These are phyloP conservation scores for Amaranthus tricolor DNA, from an alignment of 179 eudicot genomes.

Conservation along the genomic window DNA sequence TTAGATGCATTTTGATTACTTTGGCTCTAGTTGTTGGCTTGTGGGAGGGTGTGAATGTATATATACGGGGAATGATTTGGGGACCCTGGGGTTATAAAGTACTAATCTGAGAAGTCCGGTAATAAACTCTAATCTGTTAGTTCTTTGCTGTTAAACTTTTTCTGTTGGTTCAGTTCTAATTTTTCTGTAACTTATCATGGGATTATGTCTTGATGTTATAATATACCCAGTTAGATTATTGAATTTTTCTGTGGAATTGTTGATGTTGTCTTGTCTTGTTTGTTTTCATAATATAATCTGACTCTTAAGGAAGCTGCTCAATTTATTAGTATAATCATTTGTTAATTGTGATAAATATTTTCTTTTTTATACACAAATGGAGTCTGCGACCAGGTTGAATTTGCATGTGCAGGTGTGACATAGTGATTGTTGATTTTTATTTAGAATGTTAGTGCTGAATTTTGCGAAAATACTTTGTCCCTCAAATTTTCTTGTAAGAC, in stretches of 20 bases:
- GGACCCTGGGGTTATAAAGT: too few species aligned
- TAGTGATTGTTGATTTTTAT: slow-evolving; percentile 22
- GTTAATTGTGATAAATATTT: not conserved
- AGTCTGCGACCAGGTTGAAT: slow-evolving; percentile 18
- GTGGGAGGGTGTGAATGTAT: not conserved
- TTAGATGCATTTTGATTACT: not conserved
- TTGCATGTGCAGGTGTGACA: slow-evolving; percentile 30
- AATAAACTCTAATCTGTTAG: not conserved
- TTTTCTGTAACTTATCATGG: not conserved
- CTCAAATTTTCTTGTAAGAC: slow-evolving; percentile 28
- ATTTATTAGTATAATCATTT: not conserved
- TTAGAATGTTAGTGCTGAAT: slow-evolving; percentile 21
- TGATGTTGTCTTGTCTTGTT: not conserved
- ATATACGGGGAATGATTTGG: too few species aligned
- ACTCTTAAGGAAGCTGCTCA: not conserved
- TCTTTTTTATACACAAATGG: slow-evolving; percentile 11
- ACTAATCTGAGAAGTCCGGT: too few species aligned
- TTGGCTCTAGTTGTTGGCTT: not conserved
- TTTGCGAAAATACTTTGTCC: slow-evolving; percentile 21
- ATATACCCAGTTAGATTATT: not conserved
- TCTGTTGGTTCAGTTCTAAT: too few species aligned
- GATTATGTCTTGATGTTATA: not conserved
- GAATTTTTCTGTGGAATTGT: not conserved
- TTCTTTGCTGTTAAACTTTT: not conserved
- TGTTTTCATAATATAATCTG: not conserved